Conservation (phyloP, 768 basidiomycete species). For the Mrakia frigida region DNA sequence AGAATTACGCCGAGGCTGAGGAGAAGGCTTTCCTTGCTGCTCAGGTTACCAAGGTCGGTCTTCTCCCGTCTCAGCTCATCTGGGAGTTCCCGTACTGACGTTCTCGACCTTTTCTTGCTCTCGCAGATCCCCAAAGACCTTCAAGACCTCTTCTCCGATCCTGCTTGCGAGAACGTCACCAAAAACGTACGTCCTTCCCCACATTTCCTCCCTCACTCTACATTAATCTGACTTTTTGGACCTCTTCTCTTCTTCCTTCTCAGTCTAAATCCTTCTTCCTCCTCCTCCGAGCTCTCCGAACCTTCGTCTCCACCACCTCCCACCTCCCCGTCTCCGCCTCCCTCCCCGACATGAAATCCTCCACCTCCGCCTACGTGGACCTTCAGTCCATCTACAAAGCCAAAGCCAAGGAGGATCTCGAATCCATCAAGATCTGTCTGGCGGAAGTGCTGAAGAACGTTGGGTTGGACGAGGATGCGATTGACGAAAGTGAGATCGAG, state of each 20-base stretch:
- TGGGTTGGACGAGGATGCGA: conserved; percentile 38
- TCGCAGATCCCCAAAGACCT: conserved; percentile 64
- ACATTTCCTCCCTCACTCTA: background rate
- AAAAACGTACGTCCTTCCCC: conserved; percentile 43
- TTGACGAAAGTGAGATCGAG: conserved; percentile 43
- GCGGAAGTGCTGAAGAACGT: conserved; percentile 35
- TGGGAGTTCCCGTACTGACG: too few species aligned
- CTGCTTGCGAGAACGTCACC: conserved; percentile 50
- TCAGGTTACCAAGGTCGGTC: conserved; percentile 48
- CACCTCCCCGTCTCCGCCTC: conserved; percentile 77
- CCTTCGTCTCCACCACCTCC: conserved; percentile 52
- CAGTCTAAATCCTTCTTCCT: conserved; percentile 68
- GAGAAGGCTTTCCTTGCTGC: conserved; percentile 58
- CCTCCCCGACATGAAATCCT: conserved; percentile 94
- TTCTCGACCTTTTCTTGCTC: background rate
- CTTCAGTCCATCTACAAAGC: conserved; percentile 80
- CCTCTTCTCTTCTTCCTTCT: background rate
- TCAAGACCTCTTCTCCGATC: conserved; percentile 58
- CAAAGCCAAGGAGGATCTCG: conserved; percentile 51
- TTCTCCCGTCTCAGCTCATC: background rate
- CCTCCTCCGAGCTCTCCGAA: conserved; percentile 66
- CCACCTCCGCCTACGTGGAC: conserved; percentile 72
- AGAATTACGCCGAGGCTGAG: conserved; percentile 95
- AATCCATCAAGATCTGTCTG: conserved; percentile 37
- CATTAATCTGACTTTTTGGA: background rate